phyloP scores from a whole-genome alignment of 176 grass and related monocot genomes.

The Rhynchospora pubera region DNA sequence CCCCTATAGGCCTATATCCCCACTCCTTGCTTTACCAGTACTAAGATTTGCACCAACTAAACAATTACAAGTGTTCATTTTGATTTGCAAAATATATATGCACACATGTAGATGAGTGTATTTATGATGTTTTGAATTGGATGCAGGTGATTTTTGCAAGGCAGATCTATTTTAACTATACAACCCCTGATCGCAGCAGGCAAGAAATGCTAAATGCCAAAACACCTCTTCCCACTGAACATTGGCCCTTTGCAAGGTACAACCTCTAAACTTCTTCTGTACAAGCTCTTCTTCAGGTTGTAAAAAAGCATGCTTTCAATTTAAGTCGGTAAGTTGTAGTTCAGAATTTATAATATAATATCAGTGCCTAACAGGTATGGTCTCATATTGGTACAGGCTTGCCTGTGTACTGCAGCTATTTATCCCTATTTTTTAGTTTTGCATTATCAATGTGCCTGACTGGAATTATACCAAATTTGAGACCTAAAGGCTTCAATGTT shows the following conservation, averaged over 20 bases:
- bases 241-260: constrained; percentile 74
- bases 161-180: constrained; percentile 84
- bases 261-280: not conserved
- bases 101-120: not conserved
- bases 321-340: not conserved
- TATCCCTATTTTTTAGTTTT: not conserved
- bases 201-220: constrained; percentile 62
- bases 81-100: not conserved
- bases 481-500: not conserved
- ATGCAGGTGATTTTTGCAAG: constrained; percentile 71
- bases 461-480: not conserved
- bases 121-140: constrained; percentile 7
- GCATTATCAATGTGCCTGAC: not conserved
- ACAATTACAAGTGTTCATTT: not conserved
- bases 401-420: not conserved
- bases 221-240: constrained; percentile 65
- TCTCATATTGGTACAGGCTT: not conserved
- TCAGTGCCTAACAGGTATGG: not conserved
- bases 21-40: too few species aligned
- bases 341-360: not conserved
- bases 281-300: not conserved
- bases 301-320: not conserved
- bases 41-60: too few species aligned
- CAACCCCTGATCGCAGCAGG: constrained; percentile 66
- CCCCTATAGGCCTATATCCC: too few species aligned